phyloP scores from a whole-genome alignment of 169 alveolate genomes.

The Plasmodium malariae region DNA sequence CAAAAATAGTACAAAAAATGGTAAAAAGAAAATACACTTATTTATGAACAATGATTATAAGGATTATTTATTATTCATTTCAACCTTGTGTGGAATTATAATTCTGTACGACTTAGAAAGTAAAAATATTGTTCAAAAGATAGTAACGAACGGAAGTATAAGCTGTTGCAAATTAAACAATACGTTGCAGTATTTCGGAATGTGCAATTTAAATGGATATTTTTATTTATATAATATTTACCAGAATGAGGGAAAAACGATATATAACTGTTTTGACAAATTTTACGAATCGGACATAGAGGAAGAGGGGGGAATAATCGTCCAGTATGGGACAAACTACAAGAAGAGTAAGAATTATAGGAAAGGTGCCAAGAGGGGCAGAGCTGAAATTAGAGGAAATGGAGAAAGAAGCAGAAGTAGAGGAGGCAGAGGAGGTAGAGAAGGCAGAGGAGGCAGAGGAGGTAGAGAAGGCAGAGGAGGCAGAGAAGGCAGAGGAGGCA shows the following conservation, averaged over 20 bases:
- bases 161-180: slow-evolving; percentile 34
- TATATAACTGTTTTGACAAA: slow-evolving; percentile 59
- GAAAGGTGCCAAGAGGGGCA: not conserved
- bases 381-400: no score
- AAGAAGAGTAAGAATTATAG: not conserved
- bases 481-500: not conserved
- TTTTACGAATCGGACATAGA: no score
- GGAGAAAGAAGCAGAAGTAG: not conserved
- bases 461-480: not conserved
- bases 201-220: slow-evolving; percentile 47
- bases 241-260: not conserved
- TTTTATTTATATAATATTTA: slow-evolving; percentile 44
- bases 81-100: slow-evolving; percentile 41
- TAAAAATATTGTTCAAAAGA: slow-evolving; percentile 5
- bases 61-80: slow-evolving; percentile 26
- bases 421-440: not conserved
- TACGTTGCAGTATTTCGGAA: slow-evolving; percentile 29
- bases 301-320: no score
- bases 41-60: not conserved
- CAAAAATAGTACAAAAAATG: no score
- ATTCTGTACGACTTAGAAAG: slow-evolving; percentile 23
- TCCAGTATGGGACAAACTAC: no score
- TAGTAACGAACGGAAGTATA: slow-evolving; percentile 29
- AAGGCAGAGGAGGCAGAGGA: not conserved
- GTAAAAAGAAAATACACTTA: slow-evolving; percentile 23